Conservation (phyloP, 495 filamentous ascomycete genomes). For the Podospora pseudopauciseta region DNA sequence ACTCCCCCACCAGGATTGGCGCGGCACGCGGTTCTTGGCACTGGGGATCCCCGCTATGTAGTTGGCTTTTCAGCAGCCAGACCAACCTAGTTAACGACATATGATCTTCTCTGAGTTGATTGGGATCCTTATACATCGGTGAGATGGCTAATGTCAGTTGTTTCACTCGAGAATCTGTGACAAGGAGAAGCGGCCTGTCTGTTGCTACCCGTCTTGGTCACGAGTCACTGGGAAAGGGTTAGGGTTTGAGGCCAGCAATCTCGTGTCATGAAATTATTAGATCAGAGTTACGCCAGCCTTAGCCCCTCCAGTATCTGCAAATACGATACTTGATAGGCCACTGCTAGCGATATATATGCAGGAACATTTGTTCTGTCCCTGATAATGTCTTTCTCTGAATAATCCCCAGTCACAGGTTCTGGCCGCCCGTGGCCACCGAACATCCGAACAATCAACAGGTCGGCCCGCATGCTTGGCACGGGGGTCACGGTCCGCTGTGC, state of each 20-base stretch:
- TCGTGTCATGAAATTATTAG: background rate
- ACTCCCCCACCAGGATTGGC: constrained; percentile 15
- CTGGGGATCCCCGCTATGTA: background rate
- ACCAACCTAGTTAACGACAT: background rate
- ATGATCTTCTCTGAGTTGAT: background rate
- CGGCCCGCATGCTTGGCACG: constrained; percentile 10
- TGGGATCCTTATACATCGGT: background rate
- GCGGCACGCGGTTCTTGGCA: constrained; percentile 14
- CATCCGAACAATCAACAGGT: background rate
- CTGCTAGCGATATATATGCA: background rate
- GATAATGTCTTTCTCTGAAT: background rate
- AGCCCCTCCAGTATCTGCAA: background rate
- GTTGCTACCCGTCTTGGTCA: background rate
- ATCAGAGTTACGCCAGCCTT: background rate
- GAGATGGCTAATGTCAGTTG: background rate
- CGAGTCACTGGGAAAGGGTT: background rate
- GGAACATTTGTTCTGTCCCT: background rate
- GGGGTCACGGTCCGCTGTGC: background rate
- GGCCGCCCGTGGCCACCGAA: background rate
- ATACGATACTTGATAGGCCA: background rate
- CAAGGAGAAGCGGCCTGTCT: background rate
- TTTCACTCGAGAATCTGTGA: background rate
- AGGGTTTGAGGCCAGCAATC: background rate
- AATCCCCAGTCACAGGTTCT: background rate
- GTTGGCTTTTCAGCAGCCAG: background rate